Evolutionary conservation across 208 protist genomes (phyloP).

Genomic region (Trypanosoma grayi): DNA sequence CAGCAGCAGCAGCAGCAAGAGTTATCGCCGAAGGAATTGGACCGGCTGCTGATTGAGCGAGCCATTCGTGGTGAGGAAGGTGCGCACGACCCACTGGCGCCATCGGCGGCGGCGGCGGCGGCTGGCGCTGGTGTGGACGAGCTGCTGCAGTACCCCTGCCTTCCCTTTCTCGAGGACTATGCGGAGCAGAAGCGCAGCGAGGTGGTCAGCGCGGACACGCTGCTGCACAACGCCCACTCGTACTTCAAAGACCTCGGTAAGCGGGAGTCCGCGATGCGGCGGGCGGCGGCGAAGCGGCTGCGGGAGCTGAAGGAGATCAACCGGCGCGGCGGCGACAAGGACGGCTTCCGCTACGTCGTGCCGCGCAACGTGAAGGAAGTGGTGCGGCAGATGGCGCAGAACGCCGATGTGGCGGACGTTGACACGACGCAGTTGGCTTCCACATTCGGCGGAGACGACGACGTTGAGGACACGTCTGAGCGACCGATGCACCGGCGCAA

Average conservation of each 20-base stretch:
- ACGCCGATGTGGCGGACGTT: constrained; percentile 25
- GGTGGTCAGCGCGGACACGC: constrained; percentile 47
- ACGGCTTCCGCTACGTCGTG: constrained; percentile 86
- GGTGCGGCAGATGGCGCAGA: constrained; percentile 57
- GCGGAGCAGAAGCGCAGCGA: constrained; percentile 65
- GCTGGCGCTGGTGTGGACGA: constrained; percentile 21
- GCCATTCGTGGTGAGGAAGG: constrained; percentile 48
- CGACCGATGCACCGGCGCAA: constrained; percentile 58
- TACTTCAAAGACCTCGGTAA: constrained; percentile 79
- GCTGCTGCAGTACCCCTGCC: constrained; percentile 37
- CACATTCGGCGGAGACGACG: constrained; percentile 53
- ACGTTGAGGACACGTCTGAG: constrained; percentile 40
- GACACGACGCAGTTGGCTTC: constrained; percentile 53
- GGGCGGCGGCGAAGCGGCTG: constrained; percentile 55
- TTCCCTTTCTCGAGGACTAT: constrained; percentile 72
- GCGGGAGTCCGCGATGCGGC: constrained; percentile 49
- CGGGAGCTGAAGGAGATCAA: constrained; percentile 72
- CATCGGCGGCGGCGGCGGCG: constrained; percentile 13
- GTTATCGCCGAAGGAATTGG: constrained; percentile 28
- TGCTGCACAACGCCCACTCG: constrained; percentile 64
- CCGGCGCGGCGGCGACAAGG: constrained; percentile 80
- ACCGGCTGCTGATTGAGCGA: constrained; percentile 46
- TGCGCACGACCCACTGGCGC: constrained; percentile 1
- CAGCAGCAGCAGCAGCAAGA: constrained; percentile 7
- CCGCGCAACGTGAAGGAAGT: constrained; percentile 73